Base-by-base conservation (phyloP, 805 yeast species). In the Nakazawaea anatomiae region DNA sequence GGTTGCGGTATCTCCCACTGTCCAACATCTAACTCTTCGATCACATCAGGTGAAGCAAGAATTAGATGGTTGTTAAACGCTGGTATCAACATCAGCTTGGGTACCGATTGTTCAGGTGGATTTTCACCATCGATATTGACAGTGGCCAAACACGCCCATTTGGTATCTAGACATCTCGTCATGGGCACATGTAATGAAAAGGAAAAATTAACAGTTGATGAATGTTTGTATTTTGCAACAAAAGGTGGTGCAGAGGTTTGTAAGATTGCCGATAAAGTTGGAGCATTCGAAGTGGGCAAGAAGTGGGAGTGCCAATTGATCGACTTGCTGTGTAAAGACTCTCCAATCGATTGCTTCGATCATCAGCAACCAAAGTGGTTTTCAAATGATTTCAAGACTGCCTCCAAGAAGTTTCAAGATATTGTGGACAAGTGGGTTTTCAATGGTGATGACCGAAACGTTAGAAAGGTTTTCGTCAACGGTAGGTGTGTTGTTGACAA, bases 381-480 rank as follows among this genome's bases (percentile, higher is more conserved):
- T 0, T 29, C 39, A 14, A 11, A 51, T 29, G 44, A 49, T 14
- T 54, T 55, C 27, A 41, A 35, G 4, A 40, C 48, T 6, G 52
- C 47, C 10, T 57, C 65, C 5, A 29, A 49, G 10, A 76, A 73
- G 54, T 72, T 83, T 63, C 71, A 70, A 31, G 80, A 85, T 60
- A 60, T 88, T 49, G 64, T 90, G 4, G 87, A 87, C 54, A 90
- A 89, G 65, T 94, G 99, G 99, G 71, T 92, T 7, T 94, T 89
- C 65, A 79, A 82, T 52, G 98, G 98, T 18, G 99, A 94, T 67
- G 97, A 94, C 65, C 77, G 98, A 61, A 94, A 94, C 64, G 82
- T 92, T 35, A 61, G 70, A 5, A 74, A 74, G 49, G 97, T 92
- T 12, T 94, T 88, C 87, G 91, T 91, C 40, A 80, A 83, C 60